Percentiles rank a stretch among this genome's conserved stretches.
Conservation (phyloP, 2,329 filamentous ascomycete species). For the Davidsoniella virescens region DNA sequence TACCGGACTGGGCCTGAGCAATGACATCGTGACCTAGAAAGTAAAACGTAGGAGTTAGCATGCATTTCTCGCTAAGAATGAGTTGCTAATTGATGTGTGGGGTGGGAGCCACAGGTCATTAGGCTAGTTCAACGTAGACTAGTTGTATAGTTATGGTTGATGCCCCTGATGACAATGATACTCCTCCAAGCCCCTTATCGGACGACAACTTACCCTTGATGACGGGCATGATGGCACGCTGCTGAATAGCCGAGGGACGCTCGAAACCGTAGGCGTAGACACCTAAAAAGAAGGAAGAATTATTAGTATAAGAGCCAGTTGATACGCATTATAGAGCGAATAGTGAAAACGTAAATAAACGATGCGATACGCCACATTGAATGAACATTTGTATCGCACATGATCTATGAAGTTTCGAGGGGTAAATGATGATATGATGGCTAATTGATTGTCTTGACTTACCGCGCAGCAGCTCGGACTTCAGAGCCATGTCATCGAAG, state of each 20-base stretch:
- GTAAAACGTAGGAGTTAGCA: neutral
- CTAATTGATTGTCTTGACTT: slow-evolving; percentile 18
- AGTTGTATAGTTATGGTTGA: neutral
- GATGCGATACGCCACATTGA: neutral
- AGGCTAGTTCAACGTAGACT: neutral
- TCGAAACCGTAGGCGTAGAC: slow-evolving; percentile 99
- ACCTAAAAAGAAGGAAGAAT: slow-evolving; percentile 30
- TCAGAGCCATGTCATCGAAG: slow-evolving; percentile 96
- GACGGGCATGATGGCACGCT: slow-evolving; percentile 99
- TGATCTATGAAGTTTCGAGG: neutral
- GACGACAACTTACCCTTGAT: slow-evolving; percentile 66
- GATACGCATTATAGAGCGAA: neutral
- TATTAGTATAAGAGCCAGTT: neutral
- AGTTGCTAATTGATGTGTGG: neutral
- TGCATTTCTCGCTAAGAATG: too few relatives aligned
- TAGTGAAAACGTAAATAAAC: neutral
- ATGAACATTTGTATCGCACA: neutral
- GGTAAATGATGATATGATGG: neutral
- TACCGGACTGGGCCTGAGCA: slow-evolving; percentile 98
- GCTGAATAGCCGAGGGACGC: slow-evolving; percentile 97
- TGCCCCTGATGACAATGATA: too few relatives aligned
- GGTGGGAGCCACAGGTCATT: neutral
- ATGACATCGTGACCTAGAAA: slow-evolving; percentile 84
- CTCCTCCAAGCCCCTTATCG: too few relatives aligned
- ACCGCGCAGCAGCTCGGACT: slow-evolving; percentile 89